Conservation (phyloP, 1,139 yeast species). For the Geotrichum restrictum region DNA sequence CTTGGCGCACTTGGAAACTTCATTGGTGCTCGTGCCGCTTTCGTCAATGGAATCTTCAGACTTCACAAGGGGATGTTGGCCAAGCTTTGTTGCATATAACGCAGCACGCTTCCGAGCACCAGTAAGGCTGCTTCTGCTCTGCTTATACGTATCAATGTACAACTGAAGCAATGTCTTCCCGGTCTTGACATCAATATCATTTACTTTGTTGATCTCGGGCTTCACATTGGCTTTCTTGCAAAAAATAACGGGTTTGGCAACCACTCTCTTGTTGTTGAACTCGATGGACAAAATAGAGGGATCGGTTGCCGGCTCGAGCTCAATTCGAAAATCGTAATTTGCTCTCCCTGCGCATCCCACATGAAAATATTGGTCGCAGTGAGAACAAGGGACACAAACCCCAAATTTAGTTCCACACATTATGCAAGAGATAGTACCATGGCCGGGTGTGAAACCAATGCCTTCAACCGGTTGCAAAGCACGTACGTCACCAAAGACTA, state of each 20-base stretch:
- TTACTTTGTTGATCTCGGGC: conserved; percentile 10
- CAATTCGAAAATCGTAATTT: conserved; percentile 37
- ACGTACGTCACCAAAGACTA: conserved; percentile 43
- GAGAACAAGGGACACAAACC: conserved; percentile 43
- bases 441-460: conserved; percentile 30
- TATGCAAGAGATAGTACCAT: conserved; percentile 35
- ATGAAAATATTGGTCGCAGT: conserved; percentile 49
- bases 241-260: conserved; percentile 34
- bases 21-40: not conserved
- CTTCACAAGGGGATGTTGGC: not conserved
- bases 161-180: conserved; percentile 35
- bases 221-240: conserved; percentile 28
- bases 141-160: conserved; percentile 33
- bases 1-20: conserved; percentile 19
- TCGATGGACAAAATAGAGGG: conserved; percentile 33
- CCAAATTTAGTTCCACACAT: conserved; percentile 46
- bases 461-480: conserved; percentile 47
- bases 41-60: not conserved
- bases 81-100: conserved; percentile 10
- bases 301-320: conserved; percentile 26
- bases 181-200: conserved; percentile 27
- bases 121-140: conserved; percentile 22
- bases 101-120: conserved; percentile 31
- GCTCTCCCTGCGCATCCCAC: conserved; percentile 58
- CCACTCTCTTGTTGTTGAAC: conserved; percentile 40